Base-by-base conservation (phyloP, 2,329 filamentous ascomycete genomes). In the Colletotrichum tabaci region DNA sequence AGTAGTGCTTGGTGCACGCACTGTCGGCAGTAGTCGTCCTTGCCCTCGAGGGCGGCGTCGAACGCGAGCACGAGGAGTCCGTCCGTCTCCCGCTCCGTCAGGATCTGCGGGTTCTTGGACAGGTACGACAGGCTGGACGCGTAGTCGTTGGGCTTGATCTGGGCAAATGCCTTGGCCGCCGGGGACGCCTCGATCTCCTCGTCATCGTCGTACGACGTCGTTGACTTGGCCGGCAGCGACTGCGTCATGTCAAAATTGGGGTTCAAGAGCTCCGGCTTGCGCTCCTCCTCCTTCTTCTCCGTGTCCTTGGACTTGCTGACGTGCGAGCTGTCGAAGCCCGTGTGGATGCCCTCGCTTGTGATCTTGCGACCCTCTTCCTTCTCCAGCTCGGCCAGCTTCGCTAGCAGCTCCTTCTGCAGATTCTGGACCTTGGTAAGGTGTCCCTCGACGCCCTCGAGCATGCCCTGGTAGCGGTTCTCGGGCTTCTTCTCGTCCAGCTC, bases 1-100 rank as follows among this genome's bases (percentile, higher is more conserved):
- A 99, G 87, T 18, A 98, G 87, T 3, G 93, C 96, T 80, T 98
- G 95, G 82, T 99, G 96, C 26, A 99, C 95, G 82, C 92, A 98
- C 80, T 96, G 94, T 58, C 92, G 90, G 4, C 94, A 91, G 75
- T 92, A 90, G n/a, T 94, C 92, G 66, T 92, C 90, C 75, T 93
- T 90, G 67, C 90, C 89, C 74, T 94, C 91, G 71, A 97, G 89
- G 74, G 96, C 93, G 0, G 92, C 91, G 80, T 98, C 95, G 83
- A 99, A 98, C 0, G 95, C 96, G 82, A 98, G 90, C 61, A 98
- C 91, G 16, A 99, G 87, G 12, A 99, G 87, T 18, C 94, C 96
- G 79, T 99, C 96, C 1, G 95, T 96, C 81, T 98, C 95, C 74
- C 89, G 91, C 83, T 98, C 95, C 0, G 89, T 87, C 44, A 98